Conservation (phyloP, 352 stramenopile species). For the Phytophthora sansomeana region DNA sequence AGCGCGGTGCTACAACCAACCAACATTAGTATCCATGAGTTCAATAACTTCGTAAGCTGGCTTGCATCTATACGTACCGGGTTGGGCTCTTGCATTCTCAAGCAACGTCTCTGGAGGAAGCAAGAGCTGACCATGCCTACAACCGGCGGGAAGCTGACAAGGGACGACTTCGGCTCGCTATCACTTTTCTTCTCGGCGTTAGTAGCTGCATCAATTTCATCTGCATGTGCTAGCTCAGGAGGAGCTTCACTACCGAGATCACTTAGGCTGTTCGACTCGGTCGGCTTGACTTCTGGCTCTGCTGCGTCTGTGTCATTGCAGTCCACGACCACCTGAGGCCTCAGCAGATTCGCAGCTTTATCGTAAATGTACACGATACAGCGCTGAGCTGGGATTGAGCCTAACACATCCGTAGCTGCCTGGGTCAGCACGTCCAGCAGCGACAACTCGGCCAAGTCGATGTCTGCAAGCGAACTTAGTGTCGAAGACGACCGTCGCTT, state of each 20-base stretch:
- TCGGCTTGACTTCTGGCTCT: constrained; percentile 2
- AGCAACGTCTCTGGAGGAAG: constrained; percentile 62
- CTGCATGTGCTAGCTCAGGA: background rate
- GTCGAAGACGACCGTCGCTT: constrained; percentile 12
- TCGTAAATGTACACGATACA: constrained; percentile 68
- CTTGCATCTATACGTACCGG: constrained; percentile 30
- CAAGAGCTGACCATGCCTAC: constrained; percentile 65
- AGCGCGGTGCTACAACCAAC: constrained; percentile 47
- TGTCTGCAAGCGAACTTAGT: constrained; percentile 10
- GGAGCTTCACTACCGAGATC: background rate
- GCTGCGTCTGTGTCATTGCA: constrained; percentile 1
- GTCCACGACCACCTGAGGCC: constrained; percentile 43
- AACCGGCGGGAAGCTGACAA: constrained; percentile 56
- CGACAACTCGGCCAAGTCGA: constrained; percentile 32
- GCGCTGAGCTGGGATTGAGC: constrained; percentile 52
- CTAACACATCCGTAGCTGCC: constrained; percentile 44
- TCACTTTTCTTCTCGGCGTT: background rate
- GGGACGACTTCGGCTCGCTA: background rate
- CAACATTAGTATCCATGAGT: background rate
- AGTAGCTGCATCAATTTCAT: background rate
- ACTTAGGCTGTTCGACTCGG: background rate
- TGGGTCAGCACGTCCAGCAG: constrained; percentile 48
- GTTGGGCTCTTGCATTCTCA: constrained; percentile 68
- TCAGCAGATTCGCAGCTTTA: constrained; percentile 54
- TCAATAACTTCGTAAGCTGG: no score